Evolutionary conservation across 2,329 filamentous ascomycete genomes (phyloP).

Genomic region (Colletotrichum navitas): DNA sequence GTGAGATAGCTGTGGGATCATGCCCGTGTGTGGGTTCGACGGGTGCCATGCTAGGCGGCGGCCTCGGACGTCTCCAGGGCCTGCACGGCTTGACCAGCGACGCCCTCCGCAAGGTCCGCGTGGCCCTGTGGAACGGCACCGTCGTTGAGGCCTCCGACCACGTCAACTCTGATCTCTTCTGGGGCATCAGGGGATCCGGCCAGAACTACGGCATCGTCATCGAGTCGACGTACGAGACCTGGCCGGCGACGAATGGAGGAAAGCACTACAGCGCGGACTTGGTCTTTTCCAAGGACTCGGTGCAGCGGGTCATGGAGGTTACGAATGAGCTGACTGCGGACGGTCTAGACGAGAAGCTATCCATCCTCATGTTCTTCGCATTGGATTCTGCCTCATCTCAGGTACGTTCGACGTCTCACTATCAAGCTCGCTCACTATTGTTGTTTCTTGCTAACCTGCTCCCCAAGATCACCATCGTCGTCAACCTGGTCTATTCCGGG

Average conservation of each 20-base stretch:
- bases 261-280: slow-evolving; percentile 1
- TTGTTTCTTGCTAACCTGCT: no score
- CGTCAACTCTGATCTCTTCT: slow-evolving; percentile 1
- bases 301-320: no score
- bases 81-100: slow-evolving; percentile 12
- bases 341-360: no score
- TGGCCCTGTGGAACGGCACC: slow-evolving; percentile 9
- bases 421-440: no score
- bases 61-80: slow-evolving; percentile 1
- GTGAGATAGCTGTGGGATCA: no score
- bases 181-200: slow-evolving; percentile 3
- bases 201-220: slow-evolving; percentile 2
- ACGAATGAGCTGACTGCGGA: no score
- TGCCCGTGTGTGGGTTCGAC: no score
- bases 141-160: background rate
- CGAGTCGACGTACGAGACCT: background rate
- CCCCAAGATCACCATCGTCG: no score
- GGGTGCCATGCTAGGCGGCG: background rate
- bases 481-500: no score
- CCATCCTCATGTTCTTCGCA: no score
- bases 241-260: background rate
- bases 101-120: background rate
- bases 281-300: background rate
- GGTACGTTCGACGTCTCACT: no score
- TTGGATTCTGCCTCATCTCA: no score